Evolutionary conservation across 2,329 filamentous ascomycete genomes (phyloP).

Genomic region (Dactylellina drechsleri): DNA sequence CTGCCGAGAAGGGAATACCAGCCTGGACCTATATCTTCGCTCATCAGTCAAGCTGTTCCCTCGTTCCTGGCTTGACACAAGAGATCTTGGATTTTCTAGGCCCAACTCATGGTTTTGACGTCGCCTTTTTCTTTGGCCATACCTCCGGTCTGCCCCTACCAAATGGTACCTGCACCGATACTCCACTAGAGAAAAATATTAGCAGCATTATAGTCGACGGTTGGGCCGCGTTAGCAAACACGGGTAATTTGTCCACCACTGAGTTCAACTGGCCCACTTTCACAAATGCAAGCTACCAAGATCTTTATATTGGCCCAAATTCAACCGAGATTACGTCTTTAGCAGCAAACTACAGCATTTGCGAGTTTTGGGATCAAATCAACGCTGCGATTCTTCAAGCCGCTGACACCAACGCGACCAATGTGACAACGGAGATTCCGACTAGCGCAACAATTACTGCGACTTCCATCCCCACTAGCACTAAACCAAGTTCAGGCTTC

Average conservation of each 20-base stretch:
- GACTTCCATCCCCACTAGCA: constrained; percentile 3
- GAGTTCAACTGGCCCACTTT: constrained; percentile 33
- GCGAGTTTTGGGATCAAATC: constrained; percentile 41
- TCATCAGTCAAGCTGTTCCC: constrained; percentile 14
- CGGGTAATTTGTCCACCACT: constrained; percentile 26
- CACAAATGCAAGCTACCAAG: constrained; percentile 27
- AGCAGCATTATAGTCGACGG: constrained; percentile 24
- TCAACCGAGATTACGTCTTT: constrained; percentile 21
- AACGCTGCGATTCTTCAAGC: constrained; percentile 11
- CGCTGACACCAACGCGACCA: constrained; percentile 28
- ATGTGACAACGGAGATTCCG: constrained; percentile 18
- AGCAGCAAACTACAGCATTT: constrained; percentile 20
- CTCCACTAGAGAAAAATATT: constrained; percentile 14
- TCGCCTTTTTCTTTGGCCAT: constrained; percentile 17
- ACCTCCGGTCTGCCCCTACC: constrained; percentile 25
- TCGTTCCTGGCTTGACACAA: background rate
- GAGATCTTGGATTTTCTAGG: constrained; percentile 12
- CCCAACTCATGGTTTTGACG: constrained; percentile 24
- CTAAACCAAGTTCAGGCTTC: constrained; percentile 13
- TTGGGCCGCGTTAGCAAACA: constrained; percentile 10
- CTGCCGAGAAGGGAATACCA: constrained; percentile 32
- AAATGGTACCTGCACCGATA: constrained; percentile 21
- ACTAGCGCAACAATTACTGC: constrained; percentile 11
- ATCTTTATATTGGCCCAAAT: constrained; percentile 29
- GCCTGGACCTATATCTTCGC: constrained; percentile 39